A percentile compares a stretch with the other conserved stretches of the same genome.
Conservation (phyloP, 1,284 basidiomycete genomes). For the Sanghuangporus weigelae region DNA sequence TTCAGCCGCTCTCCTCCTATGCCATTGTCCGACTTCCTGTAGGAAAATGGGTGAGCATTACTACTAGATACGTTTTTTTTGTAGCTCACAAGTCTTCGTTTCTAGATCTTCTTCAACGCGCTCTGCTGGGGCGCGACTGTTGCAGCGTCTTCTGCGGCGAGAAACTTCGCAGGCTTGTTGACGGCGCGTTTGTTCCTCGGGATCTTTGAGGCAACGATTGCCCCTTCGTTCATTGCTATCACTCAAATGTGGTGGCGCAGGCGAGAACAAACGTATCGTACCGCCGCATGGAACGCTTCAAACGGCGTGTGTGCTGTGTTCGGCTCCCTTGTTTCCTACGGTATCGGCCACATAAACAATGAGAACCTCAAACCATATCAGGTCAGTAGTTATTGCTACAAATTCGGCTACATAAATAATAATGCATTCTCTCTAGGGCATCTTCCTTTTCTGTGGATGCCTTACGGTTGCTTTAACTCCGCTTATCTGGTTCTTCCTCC, state of each 20-base stretch:
- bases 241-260: slow-evolving; percentile 17
- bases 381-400: background rate
- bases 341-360: slow-evolving; percentile 4
- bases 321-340: background rate
- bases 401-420: background rate
- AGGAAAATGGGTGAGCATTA: slow-evolving; percentile 11
- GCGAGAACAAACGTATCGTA: slow-evolving; percentile 14
- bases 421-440: background rate
- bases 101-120: slow-evolving; percentile 27
- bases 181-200: slow-evolving; percentile 35
- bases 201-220: slow-evolving; percentile 39
- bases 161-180: background rate
- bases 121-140: background rate
- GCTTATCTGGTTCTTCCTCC: slow-evolving; percentile 23
- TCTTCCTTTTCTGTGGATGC: slow-evolving; percentile 5
- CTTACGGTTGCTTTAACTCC: slow-evolving; percentile 10
- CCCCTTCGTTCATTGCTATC: slow-evolving; percentile 14
- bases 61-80: slow-evolving; percentile 5
- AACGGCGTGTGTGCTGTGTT: background rate
- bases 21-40: slow-evolving; percentile 8
- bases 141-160: slow-evolving; percentile 7
- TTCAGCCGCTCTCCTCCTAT: slow-evolving; percentile 14
- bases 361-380: slow-evolving; percentile 13
- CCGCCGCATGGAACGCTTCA: slow-evolving; percentile 11
- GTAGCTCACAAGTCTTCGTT: slow-evolving; percentile 17